A percentile compares a stretch with the other conserved stretches of the same genome.
Conservation (phyloP, 2,329 filamentous ascomycete genomes). For the Thelonectria olida region DNA sequence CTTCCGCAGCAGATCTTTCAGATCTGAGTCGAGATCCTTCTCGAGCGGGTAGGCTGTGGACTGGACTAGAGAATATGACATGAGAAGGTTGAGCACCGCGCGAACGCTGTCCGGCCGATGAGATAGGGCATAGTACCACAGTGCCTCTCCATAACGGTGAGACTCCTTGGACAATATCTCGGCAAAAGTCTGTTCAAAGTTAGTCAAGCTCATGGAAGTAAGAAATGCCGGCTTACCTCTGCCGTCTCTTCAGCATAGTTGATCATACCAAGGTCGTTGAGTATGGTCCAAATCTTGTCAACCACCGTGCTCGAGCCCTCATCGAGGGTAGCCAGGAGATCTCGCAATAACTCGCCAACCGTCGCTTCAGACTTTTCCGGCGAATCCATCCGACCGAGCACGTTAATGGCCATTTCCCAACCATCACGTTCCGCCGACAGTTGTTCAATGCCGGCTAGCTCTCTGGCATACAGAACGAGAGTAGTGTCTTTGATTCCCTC, state of each 20-base stretch:
- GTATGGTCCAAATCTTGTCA: slow-evolving; percentile 82
- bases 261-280: slow-evolving; percentile 80
- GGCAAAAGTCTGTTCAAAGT: slow-evolving; percentile 75
- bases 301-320: slow-evolving; percentile 76
- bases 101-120: slow-evolving; percentile 82
- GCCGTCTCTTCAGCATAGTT: slow-evolving; percentile 83
- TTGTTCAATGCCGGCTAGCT: slow-evolving; percentile 66
- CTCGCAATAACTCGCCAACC: slow-evolving; percentile 75
- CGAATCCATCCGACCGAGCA: slow-evolving; percentile 84
- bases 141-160: slow-evolving; percentile 82
- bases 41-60: slow-evolving; percentile 81
- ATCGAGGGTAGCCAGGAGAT: slow-evolving; percentile 68
- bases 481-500: slow-evolving; percentile 82
- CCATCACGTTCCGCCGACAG: slow-evolving; percentile 68
- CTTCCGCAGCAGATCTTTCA: slow-evolving; percentile 74
- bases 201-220: slow-evolving; percentile 29
- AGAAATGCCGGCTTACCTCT: slow-evolving; percentile 67
- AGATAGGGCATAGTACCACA: slow-evolving; percentile 91
- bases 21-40: slow-evolving; percentile 75
- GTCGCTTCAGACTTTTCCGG: slow-evolving; percentile 74
- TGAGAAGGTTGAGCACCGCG: slow-evolving; percentile 85
- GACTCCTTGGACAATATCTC: slow-evolving; percentile 77
- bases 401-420: slow-evolving; percentile 88
- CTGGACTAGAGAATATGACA: slow-evolving; percentile 86
- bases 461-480: slow-evolving; percentile 78